These are phyloP conservation scores for Carex littledalei DNA, from an alignment of 176 grass and related monocot genomes.

Conservation along the genomic window DNA sequence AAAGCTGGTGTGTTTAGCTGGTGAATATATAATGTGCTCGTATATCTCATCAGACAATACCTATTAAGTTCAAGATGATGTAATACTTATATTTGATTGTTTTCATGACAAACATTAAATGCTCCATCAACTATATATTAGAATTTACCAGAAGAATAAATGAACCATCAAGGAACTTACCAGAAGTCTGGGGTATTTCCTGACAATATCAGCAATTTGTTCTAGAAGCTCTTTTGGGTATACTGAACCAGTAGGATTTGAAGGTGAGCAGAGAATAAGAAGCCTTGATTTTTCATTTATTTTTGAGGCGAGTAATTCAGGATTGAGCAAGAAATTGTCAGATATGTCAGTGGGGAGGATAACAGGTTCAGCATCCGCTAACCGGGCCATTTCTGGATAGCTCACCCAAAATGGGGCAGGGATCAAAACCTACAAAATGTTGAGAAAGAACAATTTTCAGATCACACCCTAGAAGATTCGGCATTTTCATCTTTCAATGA, in stretches of 20 bases:
- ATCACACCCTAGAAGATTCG: neutral
- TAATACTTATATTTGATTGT: neutral
- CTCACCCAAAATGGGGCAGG: conserved; percentile 93
- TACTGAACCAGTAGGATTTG: conserved; percentile 87
- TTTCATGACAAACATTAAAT: neutral
- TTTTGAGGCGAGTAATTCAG: conserved; percentile 56
- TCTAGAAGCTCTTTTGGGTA: conserved; percentile 83
- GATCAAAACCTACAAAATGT: conserved; percentile 58
- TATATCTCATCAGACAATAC: conserved; percentile 85
- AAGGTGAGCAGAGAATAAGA: conserved; percentile 87
- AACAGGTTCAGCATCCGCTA: conserved; percentile 70
- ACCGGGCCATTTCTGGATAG: conserved; percentile 92
- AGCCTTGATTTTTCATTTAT: conserved; percentile 85
- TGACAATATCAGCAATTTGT: conserved; percentile 79
- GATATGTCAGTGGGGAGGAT: conserved; percentile 84
- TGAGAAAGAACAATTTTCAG: neutral
- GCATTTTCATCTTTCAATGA: neutral
- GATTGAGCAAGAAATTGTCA: conserved; percentile 63
- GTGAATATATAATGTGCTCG: conserved; percentile 65
- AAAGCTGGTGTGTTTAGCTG: conserved; percentile 60
- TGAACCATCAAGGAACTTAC: too few species aligned
- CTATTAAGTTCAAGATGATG: conserved; percentile 31
- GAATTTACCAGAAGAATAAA: too few species aligned
- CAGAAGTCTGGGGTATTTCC: conserved; percentile 19
- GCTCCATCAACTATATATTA: neutral